These are phyloP conservation scores for Aureobasidium leucospermi DNA, from an alignment of 2,329 filamentous ascomycete genomes.

Conservation along the genomic window DNA sequence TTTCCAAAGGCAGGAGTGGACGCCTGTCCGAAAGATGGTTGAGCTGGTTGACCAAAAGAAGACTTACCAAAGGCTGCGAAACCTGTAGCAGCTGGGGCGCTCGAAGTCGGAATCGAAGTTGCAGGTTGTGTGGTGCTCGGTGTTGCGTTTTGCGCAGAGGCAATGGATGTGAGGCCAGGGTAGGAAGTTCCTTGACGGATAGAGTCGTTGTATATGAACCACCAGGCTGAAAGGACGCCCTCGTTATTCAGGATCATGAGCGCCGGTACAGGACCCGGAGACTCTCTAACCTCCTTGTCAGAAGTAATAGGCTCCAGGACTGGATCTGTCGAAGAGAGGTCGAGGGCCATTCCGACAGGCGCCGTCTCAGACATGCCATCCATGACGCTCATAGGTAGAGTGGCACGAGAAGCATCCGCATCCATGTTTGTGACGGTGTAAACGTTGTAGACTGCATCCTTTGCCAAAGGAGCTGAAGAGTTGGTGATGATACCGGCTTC, in stretches of 20 bases:
- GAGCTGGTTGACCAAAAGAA: constrained; percentile 14
- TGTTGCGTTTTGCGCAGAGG: constrained; percentile 14
- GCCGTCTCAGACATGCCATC: constrained; percentile 63
- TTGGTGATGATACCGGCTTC: constrained; percentile 74
- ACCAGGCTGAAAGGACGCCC: constrained; percentile 79
- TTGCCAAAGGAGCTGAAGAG: constrained; percentile 60
- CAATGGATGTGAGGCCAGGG: constrained; percentile 51
- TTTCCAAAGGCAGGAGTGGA: constrained; percentile 15
- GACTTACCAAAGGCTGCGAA: constrained; percentile 23
- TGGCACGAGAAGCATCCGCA: constrained; percentile 68
- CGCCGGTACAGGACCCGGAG: constrained; percentile 71
- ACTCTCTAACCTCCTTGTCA: constrained; percentile 64
- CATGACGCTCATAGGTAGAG: constrained; percentile 57
- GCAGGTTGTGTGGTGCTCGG: constrained; percentile 11
- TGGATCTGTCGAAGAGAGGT: constrained; percentile 75
- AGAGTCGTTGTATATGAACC: constrained; percentile 84
- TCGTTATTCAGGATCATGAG: constrained; percentile 84
- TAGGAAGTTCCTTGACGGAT: constrained; percentile 68
- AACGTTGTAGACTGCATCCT: constrained; percentile 52
- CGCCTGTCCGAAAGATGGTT: background rate
- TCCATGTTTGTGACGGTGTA: constrained; percentile 68
- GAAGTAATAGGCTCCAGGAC: constrained; percentile 66
- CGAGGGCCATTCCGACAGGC: constrained; percentile 70
- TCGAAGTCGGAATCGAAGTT: constrained; percentile 4
- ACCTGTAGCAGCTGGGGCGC: constrained; percentile 5